These are phyloP conservation scores for Entophlyctis helioformis DNA, from an alignment of 192 early-diverging fungal genomes.

Conservation along the genomic window DNA sequence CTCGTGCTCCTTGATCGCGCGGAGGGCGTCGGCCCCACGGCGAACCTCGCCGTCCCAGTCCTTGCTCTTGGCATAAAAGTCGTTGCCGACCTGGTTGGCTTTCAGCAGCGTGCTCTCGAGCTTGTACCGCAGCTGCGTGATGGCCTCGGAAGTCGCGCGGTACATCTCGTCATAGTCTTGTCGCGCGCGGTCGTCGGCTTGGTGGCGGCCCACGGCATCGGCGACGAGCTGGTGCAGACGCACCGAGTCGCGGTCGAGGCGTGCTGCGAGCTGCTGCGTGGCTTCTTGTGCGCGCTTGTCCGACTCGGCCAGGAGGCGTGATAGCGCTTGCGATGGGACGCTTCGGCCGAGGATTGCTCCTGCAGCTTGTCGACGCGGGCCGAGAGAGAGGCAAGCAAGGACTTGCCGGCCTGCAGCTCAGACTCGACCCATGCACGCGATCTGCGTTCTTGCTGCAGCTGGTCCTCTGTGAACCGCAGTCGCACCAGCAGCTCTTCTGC, in stretches of 20 bases:
- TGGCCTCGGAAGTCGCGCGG: constrained; percentile 8
- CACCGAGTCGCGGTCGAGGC: constrained; percentile 4
- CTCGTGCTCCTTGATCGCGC: constrained; percentile 26
- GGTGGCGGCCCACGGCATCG: constrained; percentile 15
- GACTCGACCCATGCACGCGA: constrained; percentile 18
- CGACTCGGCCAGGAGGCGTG: constrained; percentile 3
- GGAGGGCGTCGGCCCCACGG: constrained; percentile 16
- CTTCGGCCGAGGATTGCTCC: constrained; percentile 1
- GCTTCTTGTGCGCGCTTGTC: constrained; percentile 10
- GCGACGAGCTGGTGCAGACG: constrained; percentile 12
- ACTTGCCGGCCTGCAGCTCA: constrained; percentile 21
- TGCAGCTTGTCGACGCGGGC: constrained; percentile 21
- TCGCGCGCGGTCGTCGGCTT: constrained; percentile 4
- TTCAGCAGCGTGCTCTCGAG: constrained; percentile 12
- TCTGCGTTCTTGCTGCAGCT: constrained; percentile 19
- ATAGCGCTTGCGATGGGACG: constrained; percentile 2
- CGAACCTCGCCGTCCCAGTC: constrained; percentile 18
- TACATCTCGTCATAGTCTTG: constrained; percentile 12
- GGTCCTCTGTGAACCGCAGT: constrained; percentile 15
- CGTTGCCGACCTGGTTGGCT: constrained; percentile 13
- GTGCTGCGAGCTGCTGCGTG: constrained; percentile 5
- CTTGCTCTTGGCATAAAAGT: constrained; percentile 8
- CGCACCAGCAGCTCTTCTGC: constrained; percentile 7
- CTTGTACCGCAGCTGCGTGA: constrained; percentile 19
- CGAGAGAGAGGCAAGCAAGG: constrained; percentile 12